Base-by-base conservation (phyloP, 192 early-diverging fungal species). In the Geranomyces michiganensis region DNA sequence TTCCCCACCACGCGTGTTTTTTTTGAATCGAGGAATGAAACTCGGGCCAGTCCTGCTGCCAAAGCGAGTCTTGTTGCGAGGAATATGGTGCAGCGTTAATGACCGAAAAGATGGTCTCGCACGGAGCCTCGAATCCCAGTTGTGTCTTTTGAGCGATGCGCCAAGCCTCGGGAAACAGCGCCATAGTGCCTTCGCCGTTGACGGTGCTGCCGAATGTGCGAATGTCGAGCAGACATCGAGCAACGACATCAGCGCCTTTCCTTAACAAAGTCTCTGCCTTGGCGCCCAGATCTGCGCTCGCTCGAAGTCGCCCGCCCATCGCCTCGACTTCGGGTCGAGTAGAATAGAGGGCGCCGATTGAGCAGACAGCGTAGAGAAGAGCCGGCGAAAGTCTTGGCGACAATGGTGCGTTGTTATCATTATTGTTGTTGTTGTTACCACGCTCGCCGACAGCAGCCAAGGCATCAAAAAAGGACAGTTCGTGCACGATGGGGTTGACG, bases 291-390 rank as follows among this genome's bases (percentile, higher is more conserved):
- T 24, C 21, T n/a, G 32, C n/a, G 62, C 62, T 64, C 5, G 43
- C 41, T 17, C 12, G 15, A 41, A 17, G 32, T 3, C 62, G 62
- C 5, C 62, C 62, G 41, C 62, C 62, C 14, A 64, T 13, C 33
- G 15, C 12, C 41, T 17, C 44, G n/a, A 46, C 8, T 12, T 64
- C 21, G 21, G 70, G 60, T 21, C 63, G 70, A 6, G 22, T 43
- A 31, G 77, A 78, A 56, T 71, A 78, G 24, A 67, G 58, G 33
- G 48, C 62, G 0, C 77, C 77, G 72, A 81, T 68, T 13, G 76
- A 44, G 65, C 78, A 81, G 59, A 81, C 70, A 17, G 76, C 68
- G 65, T 71, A 53, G 24, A 81, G 62, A 15, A 81, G 72, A 5
- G 53, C 43, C 14, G 71, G 72, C 8, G 79, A 58, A 7, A 60